Base-by-base conservation (phyloP, 2,329 filamentous ascomycete species). In the Ascocoryne sarcoides region DNA sequence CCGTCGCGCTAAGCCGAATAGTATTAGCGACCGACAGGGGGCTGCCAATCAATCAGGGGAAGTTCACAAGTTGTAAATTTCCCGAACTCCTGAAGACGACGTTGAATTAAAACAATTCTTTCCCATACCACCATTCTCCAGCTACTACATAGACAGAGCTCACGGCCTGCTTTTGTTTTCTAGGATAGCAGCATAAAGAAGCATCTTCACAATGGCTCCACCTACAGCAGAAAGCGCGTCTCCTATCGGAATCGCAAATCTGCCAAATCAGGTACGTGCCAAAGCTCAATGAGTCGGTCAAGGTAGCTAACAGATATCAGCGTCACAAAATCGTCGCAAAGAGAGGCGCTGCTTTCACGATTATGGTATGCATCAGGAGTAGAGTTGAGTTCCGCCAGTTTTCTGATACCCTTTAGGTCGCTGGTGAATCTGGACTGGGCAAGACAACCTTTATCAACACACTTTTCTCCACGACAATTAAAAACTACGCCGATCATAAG, bases 371-470 rank as follows among this genome's bases (percentile, higher is more conserved):
- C 26, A 21, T 10, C 12, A n/a, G n/a, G 31, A 26, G 12, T 12
- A 14, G 10, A 23, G 20, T 41, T 20, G 15, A 37, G n/a, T 4
- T 36, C 30, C n/a, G n/a, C n/a, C 9, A 36, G n/a, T 16, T 29
- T 14, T 7, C 39, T 49, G 18, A 50, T 28, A 14, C 20, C 42
- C 30, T 44, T 35, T 59, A 94, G 88, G 88, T 96, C 69, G 92
- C 92, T 71, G 90, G 90, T 71, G 90, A 98, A 73, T 96, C 92
- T 55, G 90, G 90, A 62, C 72, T 96, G 57, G 92, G 92, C 73
- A 98, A 98, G 79, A 98, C 93, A 18, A 98, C 92, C 60, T 98
- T 98, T 71, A 96, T 98, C 80, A 98, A 98, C 81, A 98, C 92
- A 45, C 82, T 98, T 47, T 98, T 98, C 77, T 98, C 92, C 49